These are phyloP conservation scores for Chrysoporthe austroafricana DNA, from an alignment of 2,329 filamentous ascomycete genomes.

Conservation along the genomic window DNA sequence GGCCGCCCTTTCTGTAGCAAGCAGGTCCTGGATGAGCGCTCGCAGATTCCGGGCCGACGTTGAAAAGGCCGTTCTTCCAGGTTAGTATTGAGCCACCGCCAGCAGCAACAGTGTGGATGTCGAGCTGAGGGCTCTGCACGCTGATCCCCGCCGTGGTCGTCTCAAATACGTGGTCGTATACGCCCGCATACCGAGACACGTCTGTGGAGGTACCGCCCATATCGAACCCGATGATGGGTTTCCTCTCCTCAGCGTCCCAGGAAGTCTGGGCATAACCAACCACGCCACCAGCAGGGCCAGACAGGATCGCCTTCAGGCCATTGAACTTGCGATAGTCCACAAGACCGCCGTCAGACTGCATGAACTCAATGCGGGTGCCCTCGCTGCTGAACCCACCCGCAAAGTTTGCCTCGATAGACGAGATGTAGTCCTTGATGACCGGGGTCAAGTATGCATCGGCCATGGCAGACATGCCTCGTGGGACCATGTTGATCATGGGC, in stretches of 20 bases:
- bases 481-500: constrained; percentile 50
- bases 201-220: constrained; percentile 79
- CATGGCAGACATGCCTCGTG: constrained; percentile 47
- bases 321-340: constrained; percentile 66
- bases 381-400: constrained; percentile 39
- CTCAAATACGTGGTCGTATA: constrained; percentile 61
- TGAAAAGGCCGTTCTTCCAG: constrained; percentile 69
- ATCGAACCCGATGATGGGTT: constrained; percentile 76
- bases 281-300: constrained; percentile 76
- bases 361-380: constrained; percentile 67
- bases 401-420: constrained; percentile 42
- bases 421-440: constrained; percentile 46
- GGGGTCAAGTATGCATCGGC: constrained; percentile 51
- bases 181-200: constrained; percentile 66
- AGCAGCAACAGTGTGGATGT: constrained; percentile 81
- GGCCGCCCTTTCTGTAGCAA: constrained; percentile 68
- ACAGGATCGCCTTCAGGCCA: constrained; percentile 71
- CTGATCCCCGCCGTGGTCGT: constrained; percentile 79
- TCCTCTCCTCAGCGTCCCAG: constrained; percentile 69
- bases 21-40: constrained; percentile 70
- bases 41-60: constrained; percentile 69
- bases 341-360: constrained; percentile 64
- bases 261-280: constrained; percentile 76
- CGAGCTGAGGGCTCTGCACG: constrained; percentile 78
- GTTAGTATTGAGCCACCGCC: constrained; percentile 73